phyloP scores from a whole-genome alignment of 78 protist species.

The Dictyostelium discoideum region DNA sequence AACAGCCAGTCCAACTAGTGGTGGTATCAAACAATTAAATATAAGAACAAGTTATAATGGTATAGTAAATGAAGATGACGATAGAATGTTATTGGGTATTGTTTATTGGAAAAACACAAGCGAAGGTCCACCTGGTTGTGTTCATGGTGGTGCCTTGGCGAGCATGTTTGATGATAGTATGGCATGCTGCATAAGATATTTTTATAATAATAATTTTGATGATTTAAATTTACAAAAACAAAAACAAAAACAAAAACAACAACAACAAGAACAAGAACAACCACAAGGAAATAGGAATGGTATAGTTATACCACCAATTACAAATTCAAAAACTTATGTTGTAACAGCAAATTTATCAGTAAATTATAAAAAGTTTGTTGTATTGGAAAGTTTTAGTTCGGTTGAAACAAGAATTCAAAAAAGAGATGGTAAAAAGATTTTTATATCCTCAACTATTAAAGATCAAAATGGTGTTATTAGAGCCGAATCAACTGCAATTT shows the following conservation, averaged over 20 bases:
- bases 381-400: conserved; percentile 13
- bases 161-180: conserved; percentile 69
- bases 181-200: conserved; percentile 77
- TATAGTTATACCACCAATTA: not conserved
- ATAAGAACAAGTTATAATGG: not conserved
- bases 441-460: conserved; percentile 5
- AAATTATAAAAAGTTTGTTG: conserved; percentile 71
- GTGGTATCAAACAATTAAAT: not conserved
- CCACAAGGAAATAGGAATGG: not conserved
- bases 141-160: conserved; percentile 71
- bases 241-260: not conserved
- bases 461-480: conserved; percentile 49
- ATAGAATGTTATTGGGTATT: conserved; percentile 38
- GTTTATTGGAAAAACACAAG: conserved; percentile 39
- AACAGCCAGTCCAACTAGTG: not conserved
- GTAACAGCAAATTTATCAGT: conserved; percentile 72
- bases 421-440: conserved; percentile 74
- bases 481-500: conserved; percentile 65
- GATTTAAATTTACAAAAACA: not conserved
- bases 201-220: conserved; percentile 70
- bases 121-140: conserved; percentile 81
- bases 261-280: not conserved
- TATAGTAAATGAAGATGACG: not conserved
- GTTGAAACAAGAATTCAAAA: conserved; percentile 45
- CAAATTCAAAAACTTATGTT: conserved; percentile 39